These are phyloP conservation scores for Durusdinium trenchii DNA, from an alignment of 73 alveolate genomes.

Conservation along the genomic window DNA sequence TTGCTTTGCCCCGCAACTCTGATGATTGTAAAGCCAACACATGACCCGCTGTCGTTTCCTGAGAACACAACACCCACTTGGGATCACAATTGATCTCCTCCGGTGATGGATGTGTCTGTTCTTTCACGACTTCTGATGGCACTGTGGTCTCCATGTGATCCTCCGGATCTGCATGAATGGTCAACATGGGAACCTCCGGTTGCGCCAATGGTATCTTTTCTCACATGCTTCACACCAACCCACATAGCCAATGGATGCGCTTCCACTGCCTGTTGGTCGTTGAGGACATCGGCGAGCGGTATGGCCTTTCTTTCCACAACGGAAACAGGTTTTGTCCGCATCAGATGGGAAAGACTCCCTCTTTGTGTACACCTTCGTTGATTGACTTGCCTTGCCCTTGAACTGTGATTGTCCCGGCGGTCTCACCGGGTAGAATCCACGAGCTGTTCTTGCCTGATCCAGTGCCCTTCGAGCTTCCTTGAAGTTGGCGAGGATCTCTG, in stretches of 20 bases:
- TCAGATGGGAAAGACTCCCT: too few species aligned
- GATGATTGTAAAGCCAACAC: neutral
- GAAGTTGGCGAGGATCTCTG: slow-evolving; percentile 38
- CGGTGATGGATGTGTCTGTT: too few species aligned
- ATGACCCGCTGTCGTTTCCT: neutral
- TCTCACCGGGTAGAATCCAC: slow-evolving; percentile 17
- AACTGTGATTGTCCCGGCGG: neutral
- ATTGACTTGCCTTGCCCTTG: neutral
- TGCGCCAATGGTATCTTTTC: neutral
- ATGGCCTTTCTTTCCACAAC: slow-evolving; percentile 42
- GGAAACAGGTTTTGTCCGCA: neutral
- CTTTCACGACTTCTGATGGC: too few species aligned
- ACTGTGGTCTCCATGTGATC: too few species aligned
- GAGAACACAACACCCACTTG: neutral
- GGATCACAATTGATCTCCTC: neutral
- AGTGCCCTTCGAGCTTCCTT: slow-evolving; percentile 16
- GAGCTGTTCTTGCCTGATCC: neutral
- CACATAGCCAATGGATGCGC: neutral
- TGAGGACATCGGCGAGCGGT: neutral
- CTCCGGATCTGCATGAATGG: neutral
- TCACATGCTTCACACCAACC: neutral
- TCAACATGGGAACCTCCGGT: neutral
- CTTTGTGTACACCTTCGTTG: neutral
- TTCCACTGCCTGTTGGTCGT: neutral
- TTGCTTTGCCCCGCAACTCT: neutral